Conservation (phyloP, 1,284 basidiomycete species). For the Termitomyces sp. region DNA sequence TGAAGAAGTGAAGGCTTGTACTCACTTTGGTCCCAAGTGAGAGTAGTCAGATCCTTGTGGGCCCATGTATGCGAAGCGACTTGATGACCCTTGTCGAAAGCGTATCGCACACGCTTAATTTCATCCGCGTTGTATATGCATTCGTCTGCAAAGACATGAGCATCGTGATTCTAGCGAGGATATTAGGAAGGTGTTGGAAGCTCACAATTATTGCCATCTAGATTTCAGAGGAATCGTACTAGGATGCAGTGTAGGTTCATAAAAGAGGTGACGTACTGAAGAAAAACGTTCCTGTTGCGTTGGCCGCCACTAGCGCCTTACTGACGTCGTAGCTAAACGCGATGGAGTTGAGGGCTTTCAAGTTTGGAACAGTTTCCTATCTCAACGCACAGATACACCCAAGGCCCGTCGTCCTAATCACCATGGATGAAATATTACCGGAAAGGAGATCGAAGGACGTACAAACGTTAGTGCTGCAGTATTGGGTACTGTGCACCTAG, state of each 20-base stretch:
- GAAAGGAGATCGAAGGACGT: slow-evolving; percentile 10
- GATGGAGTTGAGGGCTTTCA: slow-evolving; percentile 12
- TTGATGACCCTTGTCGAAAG: slow-evolving; percentile 35
- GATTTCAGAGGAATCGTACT: background rate
- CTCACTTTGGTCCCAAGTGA: slow-evolving; percentile 32
- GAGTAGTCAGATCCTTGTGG: slow-evolving; percentile 30
- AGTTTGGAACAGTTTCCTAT: slow-evolving; percentile 19
- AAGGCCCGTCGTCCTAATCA: slow-evolving; percentile 17
- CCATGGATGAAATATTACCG: background rate
- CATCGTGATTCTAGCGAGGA: background rate
- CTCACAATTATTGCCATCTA: slow-evolving; percentile 32
- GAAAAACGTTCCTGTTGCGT: slow-evolving; percentile 39
- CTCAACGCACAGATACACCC: slow-evolving; percentile 16
- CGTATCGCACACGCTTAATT: slow-evolving; percentile 31
- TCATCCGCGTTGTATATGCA: slow-evolving; percentile 32
- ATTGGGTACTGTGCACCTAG: slow-evolving; percentile 29
- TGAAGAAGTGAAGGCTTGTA: background rate
- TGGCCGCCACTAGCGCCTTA: slow-evolving; percentile 29
- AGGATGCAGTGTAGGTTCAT: background rate
- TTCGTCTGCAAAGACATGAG: slow-evolving; percentile 21
- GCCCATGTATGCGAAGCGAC: slow-evolving; percentile 40
- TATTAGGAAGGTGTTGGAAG: background rate
- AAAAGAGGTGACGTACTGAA: slow-evolving; percentile 29
- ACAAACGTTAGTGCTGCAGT: slow-evolving; percentile 35
- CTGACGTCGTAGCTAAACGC: slow-evolving; percentile 32